Base-by-base conservation (phyloP, 2,329 filamentous ascomycete species). In the Aspergillus proliferans region DNA sequence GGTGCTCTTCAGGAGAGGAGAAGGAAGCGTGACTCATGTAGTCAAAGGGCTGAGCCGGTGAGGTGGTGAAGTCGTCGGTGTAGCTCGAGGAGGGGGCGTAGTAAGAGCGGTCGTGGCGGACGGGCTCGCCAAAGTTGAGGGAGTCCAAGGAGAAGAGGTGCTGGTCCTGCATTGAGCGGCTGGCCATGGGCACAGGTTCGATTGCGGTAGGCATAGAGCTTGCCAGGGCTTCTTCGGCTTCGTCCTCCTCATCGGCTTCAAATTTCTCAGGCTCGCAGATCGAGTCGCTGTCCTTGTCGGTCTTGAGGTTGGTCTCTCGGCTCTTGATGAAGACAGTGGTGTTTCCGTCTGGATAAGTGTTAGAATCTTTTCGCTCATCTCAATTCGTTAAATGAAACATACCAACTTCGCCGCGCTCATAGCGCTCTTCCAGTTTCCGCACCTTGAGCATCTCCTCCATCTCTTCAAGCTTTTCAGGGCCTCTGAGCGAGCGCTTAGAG, bases 371-470 rank as follows among this genome's bases (percentile, higher is more conserved):
- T 47, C 19, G 9, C 43, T 19, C 34, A 14, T 9, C 10, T 15
- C 9, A 0, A 18, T 8, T 2, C 15, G 14, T 4, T 2, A 15
- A 34, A 15, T 15, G 15, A 2, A 49, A 57, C 66, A 46, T 63
- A 71, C 69, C 69, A 47, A 71, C 62, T 64, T 73, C 70, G 22
- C 69, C 64, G 26, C 65, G 60, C 45, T 71, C 67, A 48, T 63
- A 71, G 10, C 68, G 62, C 53, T 71, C 70, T 52, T 73, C 69
- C 56, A 70, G 55, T 50, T 62, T 66, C 36, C 70, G 60, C 9
- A 72, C 67, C 1, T 61, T 63, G 34, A 71, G 69, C 14, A 73
- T 69, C 51, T 73, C 71, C 21, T 69, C 65, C 15, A 73, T 53
- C 36, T 73, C 66, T 9, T 65, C 59, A 30, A 69, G 59, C 26